phyloP scores from a whole-genome alignment of 169 alveolate genomes.

The Cyclospora cayetanensis region DNA sequence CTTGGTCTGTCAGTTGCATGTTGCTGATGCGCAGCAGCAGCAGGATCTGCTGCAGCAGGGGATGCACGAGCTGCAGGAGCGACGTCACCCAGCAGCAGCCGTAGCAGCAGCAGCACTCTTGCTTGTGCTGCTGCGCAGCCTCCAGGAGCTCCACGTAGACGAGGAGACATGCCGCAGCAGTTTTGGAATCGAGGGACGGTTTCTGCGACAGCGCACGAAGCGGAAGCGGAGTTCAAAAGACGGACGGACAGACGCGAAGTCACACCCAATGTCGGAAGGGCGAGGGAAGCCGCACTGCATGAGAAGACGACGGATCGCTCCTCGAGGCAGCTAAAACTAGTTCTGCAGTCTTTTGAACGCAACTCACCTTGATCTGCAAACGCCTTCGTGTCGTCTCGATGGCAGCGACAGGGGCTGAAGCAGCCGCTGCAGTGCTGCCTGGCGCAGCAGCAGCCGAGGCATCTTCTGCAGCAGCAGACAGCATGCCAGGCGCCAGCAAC shows the following conservation, averaged over 20 bases:
- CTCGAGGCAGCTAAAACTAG: not conserved
- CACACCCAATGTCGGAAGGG: not conserved
- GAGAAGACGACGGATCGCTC: not conserved
- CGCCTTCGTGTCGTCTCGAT: not conserved
- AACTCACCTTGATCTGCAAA: constrained; percentile 13
- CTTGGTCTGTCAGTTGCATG: constrained; percentile 15
- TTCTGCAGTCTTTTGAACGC: not conserved
- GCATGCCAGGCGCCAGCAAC: constrained; percentile 42
- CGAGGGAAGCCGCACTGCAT: not conserved
- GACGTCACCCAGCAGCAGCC: constrained; percentile 33
- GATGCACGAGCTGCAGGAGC: constrained; percentile 33
- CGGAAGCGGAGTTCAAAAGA: not conserved
- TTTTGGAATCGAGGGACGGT: not conserved
- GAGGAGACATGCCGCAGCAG: not conserved
- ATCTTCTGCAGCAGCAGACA: constrained; percentile 15
- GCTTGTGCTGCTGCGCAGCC: constrained; percentile 22
- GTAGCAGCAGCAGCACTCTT: constrained; percentile 44
- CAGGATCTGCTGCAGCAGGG: constrained; percentile 51
- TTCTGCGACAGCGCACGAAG: constrained; percentile 34
- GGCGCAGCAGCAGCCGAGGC: not conserved
- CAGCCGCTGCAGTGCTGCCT: not conserved
- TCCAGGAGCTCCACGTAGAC: constrained; percentile 50
- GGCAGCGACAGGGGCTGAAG: constrained; percentile 20
- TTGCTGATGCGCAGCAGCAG: constrained; percentile 56
- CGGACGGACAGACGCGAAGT: not conserved